Base-by-base conservation (phyloP, 768 basidiomycete species). In the Collybiopsis confluens region DNA sequence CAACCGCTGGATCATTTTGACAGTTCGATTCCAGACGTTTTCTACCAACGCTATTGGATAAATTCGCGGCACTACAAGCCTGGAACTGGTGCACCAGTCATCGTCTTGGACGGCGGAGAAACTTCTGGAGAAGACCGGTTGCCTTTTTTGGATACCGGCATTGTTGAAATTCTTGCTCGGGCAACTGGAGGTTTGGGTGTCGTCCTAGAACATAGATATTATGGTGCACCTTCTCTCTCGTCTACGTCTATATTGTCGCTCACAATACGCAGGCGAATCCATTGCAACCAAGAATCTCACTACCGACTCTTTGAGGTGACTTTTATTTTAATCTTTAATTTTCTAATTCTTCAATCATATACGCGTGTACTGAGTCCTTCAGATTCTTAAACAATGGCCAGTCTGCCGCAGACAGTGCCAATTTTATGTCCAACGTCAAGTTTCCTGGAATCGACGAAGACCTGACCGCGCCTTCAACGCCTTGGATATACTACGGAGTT, bases 401-500 rank as follows among this genome's bases (percentile, higher is more conserved):
- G 64, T 78, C 94, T 2, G 81, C 90, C 1, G 88, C 90, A 4
- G 96, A 99, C 71, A 92, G 91, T 35, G 94, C 93, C 3, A 82
- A 88, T 68, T 97, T 99, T 64, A 92, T 97, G 81, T 73, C 78
- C 6, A 81, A 86, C 56, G 82, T 96, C 65, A 79, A 84, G 61
- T 87, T 95, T 60, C 68, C 76, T 6, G 88, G 83, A 1, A 81
- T 94, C 45, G 69, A 78, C 1, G 85, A 86, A 61, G 80, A 89
- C 62, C 61, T 92, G 58, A 87, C 86, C 16, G 79, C 90, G 10
- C 81, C 87, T 16, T 72, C 70, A 26, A 86, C 86, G 1, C 89
- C 90, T 8, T 93, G 91, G 91, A 92, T 93, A 52, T 93, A 96
- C 66, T 96, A 96, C 62, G 96, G 96, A 13, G 94, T 92, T 65